A percentile compares a stretch with the other conserved stretches of the same genome.
Evolutionary conservation across 2,329 filamentous ascomycete species (phyloP).

Genomic region (Aspergillus fischeri): DNA sequence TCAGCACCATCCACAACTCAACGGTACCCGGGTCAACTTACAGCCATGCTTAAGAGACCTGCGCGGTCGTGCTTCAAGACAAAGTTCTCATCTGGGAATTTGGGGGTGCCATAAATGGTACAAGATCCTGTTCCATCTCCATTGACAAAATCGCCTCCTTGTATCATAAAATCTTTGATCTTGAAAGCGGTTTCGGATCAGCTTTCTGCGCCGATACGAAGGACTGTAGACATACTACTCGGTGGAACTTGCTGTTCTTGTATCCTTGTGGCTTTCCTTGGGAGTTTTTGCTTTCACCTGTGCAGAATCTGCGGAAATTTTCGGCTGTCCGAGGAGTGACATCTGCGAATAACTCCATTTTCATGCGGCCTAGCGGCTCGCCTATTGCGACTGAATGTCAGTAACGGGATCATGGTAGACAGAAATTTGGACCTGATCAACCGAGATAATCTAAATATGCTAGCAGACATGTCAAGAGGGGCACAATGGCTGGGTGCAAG

Average conservation of each 20-base stretch:
- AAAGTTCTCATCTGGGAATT: slow-evolving; percentile 92
- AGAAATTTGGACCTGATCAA: background rate
- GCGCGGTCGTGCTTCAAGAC: slow-evolving; percentile 69
- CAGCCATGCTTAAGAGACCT: slow-evolving; percentile 88
- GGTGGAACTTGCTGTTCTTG: slow-evolving; percentile 91
- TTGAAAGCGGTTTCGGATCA: slow-evolving; percentile 31
- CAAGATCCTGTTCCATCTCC: slow-evolving; percentile 86
- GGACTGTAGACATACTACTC: slow-evolving; percentile 63
- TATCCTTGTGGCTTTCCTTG: slow-evolving; percentile 82
- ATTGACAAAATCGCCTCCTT: slow-evolving; percentile 93
- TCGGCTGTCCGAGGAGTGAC: slow-evolving; percentile 83
- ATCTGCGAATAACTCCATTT: slow-evolving; percentile 85
- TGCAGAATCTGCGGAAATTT: slow-evolving; percentile 97
- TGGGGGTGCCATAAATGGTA: slow-evolving; percentile 79
- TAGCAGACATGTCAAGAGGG: background rate
- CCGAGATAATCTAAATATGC: background rate
- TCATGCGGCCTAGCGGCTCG: slow-evolving; percentile 79
- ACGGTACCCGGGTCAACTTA: slow-evolving; percentile 44
- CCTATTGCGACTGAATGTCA: slow-evolving; percentile 50
- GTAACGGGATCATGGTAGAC: background rate
- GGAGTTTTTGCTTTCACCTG: slow-evolving; percentile 79
- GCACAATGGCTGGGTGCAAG: background rate
- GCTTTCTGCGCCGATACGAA: background rate
- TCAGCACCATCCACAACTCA: slow-evolving; percentile 1
- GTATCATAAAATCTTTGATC: slow-evolving; percentile 97